Conservation (phyloP, 2,329 filamentous ascomycete genomes). For the Elsinoe ampelina region DNA sequence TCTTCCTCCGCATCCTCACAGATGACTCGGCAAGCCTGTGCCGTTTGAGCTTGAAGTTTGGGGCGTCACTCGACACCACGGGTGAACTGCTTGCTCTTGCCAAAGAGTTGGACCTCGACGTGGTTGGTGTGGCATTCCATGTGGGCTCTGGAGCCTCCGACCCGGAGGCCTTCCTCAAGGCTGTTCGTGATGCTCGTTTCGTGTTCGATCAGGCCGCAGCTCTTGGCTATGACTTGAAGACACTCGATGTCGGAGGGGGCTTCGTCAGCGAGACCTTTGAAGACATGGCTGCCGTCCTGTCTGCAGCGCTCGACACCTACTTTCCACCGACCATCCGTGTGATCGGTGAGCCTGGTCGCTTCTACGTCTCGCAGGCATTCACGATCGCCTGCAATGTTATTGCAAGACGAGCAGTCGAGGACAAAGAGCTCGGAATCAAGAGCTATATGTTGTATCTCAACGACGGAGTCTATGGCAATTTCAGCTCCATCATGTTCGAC, state of each 20-base stretch:
- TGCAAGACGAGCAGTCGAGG: slow-evolving; percentile 77
- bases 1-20: slow-evolving; percentile 89
- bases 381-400: slow-evolving; percentile 94
- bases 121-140: slow-evolving; percentile 95
- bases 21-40: slow-evolving; percentile 93
- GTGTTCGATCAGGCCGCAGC: slow-evolving; percentile 79
- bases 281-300: slow-evolving; percentile 72
- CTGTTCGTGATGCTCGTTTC: slow-evolving; percentile 75
- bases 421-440: slow-evolving; percentile 54
- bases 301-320: slow-evolving; percentile 71
- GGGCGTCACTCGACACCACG: slow-evolving; percentile 76
- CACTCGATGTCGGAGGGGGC: slow-evolving; percentile 87
- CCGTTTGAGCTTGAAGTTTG: slow-evolving; percentile 94
- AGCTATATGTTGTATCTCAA: slow-evolving; percentile 98
- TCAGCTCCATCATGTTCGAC: slow-evolving; percentile 98
- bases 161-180: slow-evolving; percentile 81
- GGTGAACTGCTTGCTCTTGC: slow-evolving; percentile 69
- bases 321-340: slow-evolving; percentile 77
- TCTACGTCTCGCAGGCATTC: slow-evolving; percentile 89
- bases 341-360: slow-evolving; percentile 93
- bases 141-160: slow-evolving; percentile 94
- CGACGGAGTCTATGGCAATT: slow-evolving; percentile 96
- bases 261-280: slow-evolving; percentile 90
- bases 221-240: slow-evolving; percentile 72
- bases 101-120: slow-evolving; percentile 72